Conservation (phyloP, 495 filamentous ascomycete species). For the Coniosporium apollinis region DNA sequence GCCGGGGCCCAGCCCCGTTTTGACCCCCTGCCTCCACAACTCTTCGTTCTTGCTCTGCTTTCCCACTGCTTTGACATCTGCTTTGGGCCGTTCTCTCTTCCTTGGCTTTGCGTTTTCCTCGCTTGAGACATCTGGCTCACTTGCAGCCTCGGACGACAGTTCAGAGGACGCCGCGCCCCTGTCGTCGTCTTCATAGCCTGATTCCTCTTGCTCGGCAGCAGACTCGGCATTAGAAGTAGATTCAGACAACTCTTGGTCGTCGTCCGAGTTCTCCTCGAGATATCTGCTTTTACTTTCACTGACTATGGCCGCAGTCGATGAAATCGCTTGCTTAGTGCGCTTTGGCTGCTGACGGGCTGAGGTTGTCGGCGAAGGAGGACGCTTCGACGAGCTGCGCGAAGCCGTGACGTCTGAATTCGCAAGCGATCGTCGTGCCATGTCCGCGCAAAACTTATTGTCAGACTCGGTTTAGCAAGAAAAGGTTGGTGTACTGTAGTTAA, state of each 20-base stretch:
- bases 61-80: constrained; percentile 8
- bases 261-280: constrained; percentile 25
- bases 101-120: constrained; percentile 18
- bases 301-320: constrained; percentile 20
- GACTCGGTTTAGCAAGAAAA: too few species aligned
- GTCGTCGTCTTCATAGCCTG: constrained; percentile 25
- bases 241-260: constrained; percentile 13
- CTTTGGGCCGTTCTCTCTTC: constrained; percentile 12
- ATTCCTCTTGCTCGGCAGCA: constrained; percentile 16
- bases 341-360: constrained; percentile 22
- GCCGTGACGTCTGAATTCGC: background rate
- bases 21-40: constrained; percentile 41
- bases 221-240: constrained; percentile 18
- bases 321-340: constrained; percentile 27
- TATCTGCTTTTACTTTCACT: constrained; percentile 43
- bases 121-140: constrained; percentile 15
- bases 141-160: constrained; percentile 14
- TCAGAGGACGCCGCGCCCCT: constrained; percentile 9
- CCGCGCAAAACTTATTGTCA: background rate
- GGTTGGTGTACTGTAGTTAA: too few species aligned
- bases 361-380: constrained; percentile 13
- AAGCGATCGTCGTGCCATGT: background rate
- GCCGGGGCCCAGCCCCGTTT: constrained; percentile 39
- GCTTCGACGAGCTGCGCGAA: constrained; percentile 13
- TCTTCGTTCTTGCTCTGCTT: constrained; percentile 29